Evolutionary conservation across 2,329 filamentous ascomycete genomes (phyloP), one percentile per base, ranked within the genome.

Genomic region (Penicillium digitatum): DNA sequence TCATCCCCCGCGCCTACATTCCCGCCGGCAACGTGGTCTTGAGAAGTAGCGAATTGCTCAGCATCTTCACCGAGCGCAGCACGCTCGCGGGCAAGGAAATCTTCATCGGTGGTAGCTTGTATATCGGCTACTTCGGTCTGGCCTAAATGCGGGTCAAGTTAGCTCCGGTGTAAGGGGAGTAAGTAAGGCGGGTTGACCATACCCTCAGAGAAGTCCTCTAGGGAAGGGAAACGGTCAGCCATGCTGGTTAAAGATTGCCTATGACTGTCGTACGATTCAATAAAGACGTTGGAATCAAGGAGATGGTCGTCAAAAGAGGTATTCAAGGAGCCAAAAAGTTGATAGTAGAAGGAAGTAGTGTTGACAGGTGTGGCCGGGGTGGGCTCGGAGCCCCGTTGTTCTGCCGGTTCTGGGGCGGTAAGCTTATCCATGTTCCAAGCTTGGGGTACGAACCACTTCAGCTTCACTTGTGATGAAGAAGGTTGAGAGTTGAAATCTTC

Each of bases 41-140:
- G 85, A 58, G 85, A 82, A 31, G 89, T 88, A 60, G 87, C 82
- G 74, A 99, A 99, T 78, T 92, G 89, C 66, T 91, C 84, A 57
- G 94, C 94, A 74, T 97, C 94, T 61, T 96, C 94, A 62, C 94
- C 94, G 8, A 99, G 85, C 18, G 87, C 76, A 58, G 91, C 94
- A 70, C 91, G 90, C 78, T 99, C 94, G 64, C 93, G 89, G 60
- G 89, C 86, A 46, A 97, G 84, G 74, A 99, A 97, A 75, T 96
- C 90, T 59, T 83, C 80, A 31, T 87, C 86, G 88, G 75, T 60
- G 55, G 57, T 61, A 32, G 64, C 63, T 44, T 67, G 69, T 59
- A 55, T 66, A 32, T 72, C 67, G 39, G 65, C 64, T 56, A 67
- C 60, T 53, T 68, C 66, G 22, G 69, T 72, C 60, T 72, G 72